A percentile compares a stretch with the other conserved stretches of the same genome.
Evolutionary conservation across 768 basidiomycete species (phyloP).

Genomic region (Boletus patriciae): DNA sequence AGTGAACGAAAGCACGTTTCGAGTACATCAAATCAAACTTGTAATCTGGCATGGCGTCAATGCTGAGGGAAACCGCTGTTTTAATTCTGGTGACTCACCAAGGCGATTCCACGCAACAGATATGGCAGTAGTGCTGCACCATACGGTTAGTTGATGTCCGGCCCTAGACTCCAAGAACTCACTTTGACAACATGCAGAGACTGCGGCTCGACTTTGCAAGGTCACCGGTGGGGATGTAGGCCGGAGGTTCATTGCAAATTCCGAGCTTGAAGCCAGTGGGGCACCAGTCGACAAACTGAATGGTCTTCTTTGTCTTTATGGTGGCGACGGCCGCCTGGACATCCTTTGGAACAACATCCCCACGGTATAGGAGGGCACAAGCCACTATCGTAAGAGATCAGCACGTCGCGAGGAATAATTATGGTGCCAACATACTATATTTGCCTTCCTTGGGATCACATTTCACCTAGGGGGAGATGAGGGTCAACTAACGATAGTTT

Average conservation of each 20-base stretch:
- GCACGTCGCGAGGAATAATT: background rate
- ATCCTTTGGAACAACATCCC: conserved; percentile 97
- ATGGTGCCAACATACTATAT: conserved; percentile 70
- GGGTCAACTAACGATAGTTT: conserved; percentile 1
- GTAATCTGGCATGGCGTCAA: conserved; percentile 58
- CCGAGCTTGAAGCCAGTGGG: conserved; percentile 98
- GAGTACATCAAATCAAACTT: conserved; percentile 99
- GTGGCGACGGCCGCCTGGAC: conserved; percentile 87
- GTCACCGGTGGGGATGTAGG: conserved; percentile 90
- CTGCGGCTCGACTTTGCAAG: conserved; percentile 92
- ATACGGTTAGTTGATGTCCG: background rate
- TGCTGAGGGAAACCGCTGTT: background rate
- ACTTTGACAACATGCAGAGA: conserved; percentile 97
- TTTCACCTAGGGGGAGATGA: conserved; percentile 45
- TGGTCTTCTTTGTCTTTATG: conserved; percentile 97
- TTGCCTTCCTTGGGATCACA: conserved; percentile 98
- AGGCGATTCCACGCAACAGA: conserved; percentile 92
- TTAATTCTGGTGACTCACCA: conserved; percentile 38
- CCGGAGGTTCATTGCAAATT: conserved; percentile 96
- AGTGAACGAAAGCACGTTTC: conserved; percentile 88
- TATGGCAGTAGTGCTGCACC: conserved; percentile 80
- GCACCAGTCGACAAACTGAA: conserved; percentile 98
- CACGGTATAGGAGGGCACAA: conserved; percentile 89
- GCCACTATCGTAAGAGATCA: conserved; percentile 59
- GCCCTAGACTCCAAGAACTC: conserved; percentile 19